These are phyloP conservation scores for Amanita jacksonii DNA, from an alignment of 768 basidiomycete genomes.

Conservation along the genomic window DNA sequence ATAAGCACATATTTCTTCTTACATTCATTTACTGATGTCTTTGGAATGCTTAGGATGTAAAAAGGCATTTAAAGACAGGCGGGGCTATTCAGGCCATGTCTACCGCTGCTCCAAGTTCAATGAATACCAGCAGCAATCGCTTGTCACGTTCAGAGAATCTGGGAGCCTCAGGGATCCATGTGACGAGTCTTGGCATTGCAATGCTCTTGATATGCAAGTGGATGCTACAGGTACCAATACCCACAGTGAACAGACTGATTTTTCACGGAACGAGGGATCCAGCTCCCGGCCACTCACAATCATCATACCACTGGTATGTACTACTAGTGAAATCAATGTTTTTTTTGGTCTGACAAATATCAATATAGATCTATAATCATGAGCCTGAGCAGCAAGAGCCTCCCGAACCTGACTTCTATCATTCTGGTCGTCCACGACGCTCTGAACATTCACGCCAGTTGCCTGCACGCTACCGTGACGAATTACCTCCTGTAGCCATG, in stretches of 20 bases:
- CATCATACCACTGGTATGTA: conserved; percentile 2
- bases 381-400: neutral
- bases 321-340: neutral
- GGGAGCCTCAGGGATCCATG: neutral
- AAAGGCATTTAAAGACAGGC: neutral
- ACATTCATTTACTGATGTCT: neutral
- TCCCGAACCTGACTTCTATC: no score
- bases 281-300: neutral
- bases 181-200: neutral
- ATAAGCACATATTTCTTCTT: no score
- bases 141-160: neutral
- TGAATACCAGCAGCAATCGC: neutral
- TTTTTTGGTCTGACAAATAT: neutral
- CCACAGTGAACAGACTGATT: no score
- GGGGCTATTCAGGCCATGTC: neutral
- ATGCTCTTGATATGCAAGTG: no score
- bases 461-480: conserved; percentile 2
- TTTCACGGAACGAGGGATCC: neutral
- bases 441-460: neutral
- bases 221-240: no score
- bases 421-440: conserved; percentile 1
- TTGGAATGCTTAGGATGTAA: neutral
- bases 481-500: neutral
- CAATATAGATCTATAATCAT: neutral
- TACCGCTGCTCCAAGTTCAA: neutral